phyloP scores from a whole-genome alignment of 1,284 basidiomycete genomes.

The Cutaneotrichosporon cavernicola region DNA sequence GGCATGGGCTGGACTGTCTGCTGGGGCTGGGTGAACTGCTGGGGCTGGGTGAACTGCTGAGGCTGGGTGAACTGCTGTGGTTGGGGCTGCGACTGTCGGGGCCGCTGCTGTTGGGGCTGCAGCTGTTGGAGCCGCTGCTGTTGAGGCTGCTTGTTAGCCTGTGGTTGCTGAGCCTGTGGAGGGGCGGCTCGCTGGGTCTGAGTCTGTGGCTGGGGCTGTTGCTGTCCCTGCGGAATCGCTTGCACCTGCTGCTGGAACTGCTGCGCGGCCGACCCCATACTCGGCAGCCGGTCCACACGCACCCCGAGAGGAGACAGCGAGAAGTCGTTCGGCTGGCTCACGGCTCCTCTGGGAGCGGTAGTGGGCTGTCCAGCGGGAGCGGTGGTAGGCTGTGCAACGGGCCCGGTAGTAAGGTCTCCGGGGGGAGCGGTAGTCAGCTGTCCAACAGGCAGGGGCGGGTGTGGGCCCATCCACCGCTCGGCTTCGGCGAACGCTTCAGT shows the following conservation, averaged over 20 bases:
- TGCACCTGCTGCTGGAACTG: conserved; percentile 10
- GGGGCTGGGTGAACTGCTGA: too few species aligned
- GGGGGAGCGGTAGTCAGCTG: not conserved
- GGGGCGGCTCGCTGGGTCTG: not conserved
- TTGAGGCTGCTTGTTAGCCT: not conserved
- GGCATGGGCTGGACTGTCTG: not conserved
- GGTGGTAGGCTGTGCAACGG: not conserved
- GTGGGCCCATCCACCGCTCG: conserved; percentile 30
- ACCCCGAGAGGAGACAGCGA: not conserved
- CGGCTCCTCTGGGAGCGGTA: not conserved
- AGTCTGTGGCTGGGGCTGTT: not conserved
- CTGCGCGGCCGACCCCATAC: not conserved
- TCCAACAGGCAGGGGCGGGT: not conserved
- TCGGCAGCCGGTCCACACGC: not conserved
- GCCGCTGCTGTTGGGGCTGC: not conserved
- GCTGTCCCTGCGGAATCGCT: not conserved
- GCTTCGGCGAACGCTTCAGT: conserved; percentile 29
- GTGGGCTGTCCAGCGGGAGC: not conserved
- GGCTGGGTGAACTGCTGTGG: too few species aligned
- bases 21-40: too few species aligned
- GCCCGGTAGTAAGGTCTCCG: not conserved
- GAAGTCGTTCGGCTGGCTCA: conserved; percentile 6
- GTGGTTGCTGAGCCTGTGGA: not conserved
- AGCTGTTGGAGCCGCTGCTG: not conserved
- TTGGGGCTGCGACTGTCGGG: not conserved